These are phyloP conservation scores for Floccularia luteovirens DNA, from an alignment of 768 basidiomycete genomes.

Conservation along the genomic window DNA sequence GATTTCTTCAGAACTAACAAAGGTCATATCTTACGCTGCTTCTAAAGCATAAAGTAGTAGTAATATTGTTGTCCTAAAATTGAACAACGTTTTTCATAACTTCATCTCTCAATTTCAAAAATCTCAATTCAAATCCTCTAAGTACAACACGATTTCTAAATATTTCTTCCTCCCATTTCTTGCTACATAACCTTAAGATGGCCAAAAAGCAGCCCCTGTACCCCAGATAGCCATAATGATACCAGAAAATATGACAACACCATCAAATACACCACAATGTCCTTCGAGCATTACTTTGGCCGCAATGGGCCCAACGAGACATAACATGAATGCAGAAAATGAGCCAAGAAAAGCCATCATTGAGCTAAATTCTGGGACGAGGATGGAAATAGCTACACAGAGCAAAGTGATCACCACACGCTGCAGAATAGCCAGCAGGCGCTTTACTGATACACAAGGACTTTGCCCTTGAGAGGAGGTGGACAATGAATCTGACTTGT, in stretches of 20 bases:
- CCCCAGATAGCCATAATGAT: slow-evolving; percentile 73
- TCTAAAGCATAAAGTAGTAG: slow-evolving; percentile 33
- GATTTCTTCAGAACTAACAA: slow-evolving; percentile 51
- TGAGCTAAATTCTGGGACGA: slow-evolving; percentile 72
- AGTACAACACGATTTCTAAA: too few species aligned
- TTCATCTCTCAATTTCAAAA: too few species aligned
- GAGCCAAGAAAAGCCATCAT: slow-evolving; percentile 89
- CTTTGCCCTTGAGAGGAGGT: slow-evolving; percentile 12
- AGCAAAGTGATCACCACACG: slow-evolving; percentile 50
- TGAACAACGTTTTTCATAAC: too few species aligned
- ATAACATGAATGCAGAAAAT: slow-evolving; percentile 75
- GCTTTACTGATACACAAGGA: slow-evolving; percentile 25
- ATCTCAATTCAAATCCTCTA: too few species aligned
- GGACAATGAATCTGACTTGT: slow-evolving; percentile 24
- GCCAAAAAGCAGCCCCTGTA: slow-evolving; percentile 56
- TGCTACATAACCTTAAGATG: too few species aligned
- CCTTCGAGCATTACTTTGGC: slow-evolving; percentile 58
- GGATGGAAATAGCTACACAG: slow-evolving; percentile 63
- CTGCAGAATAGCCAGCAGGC: slow-evolving; percentile 38
- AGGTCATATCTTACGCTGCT: slow-evolving; percentile 67
- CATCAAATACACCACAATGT: slow-evolving; percentile 44
- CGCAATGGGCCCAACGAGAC: slow-evolving; percentile 69
- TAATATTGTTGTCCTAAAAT: background rate
- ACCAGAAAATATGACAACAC: slow-evolving; percentile 40
- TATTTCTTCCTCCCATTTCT: too few species aligned